Evolutionary conservation across 495 filamentous ascomycete genomes (phyloP), one percentile per base, ranked within the genome.

Genomic region (Polyplosphaeria fusca): DNA sequence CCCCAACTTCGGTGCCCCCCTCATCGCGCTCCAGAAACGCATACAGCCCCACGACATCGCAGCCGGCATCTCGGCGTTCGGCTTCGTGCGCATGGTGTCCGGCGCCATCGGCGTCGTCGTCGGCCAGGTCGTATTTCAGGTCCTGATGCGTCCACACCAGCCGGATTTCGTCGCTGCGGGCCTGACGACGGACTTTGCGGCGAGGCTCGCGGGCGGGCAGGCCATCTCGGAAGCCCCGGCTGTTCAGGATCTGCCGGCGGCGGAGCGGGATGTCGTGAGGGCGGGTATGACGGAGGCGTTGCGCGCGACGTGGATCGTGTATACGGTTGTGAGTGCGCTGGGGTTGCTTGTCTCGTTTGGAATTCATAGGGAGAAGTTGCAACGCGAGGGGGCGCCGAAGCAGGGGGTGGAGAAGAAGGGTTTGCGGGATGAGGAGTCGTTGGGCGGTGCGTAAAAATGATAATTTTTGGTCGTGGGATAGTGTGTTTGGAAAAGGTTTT

Each of bases 11-110:
- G 78, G 82, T 56, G 70, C 79, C 0, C 81, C 82, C 2, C 73
- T 85, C 24, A 79, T 84, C 40, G 80, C 79, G 13, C 74, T 82
- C 37, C 80, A 84, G 52, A 74, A 77, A 24, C 73, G 75, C 44
- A 73, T 82, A 53, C 67, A 70, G 18, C 73, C 71, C 5, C 14
- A 28, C 20, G 65, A 69, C 46, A 63, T 61, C 13, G 54, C 58
- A 12, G 41, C 56, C 14, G 65, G 58, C 2, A 69, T 57, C 9
- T 52, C 58, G 11, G 52, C 58, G 22, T 69, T 67, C 39, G 44
- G 42, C 22, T 67, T 69, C 43, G 44, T 60, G 20, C 52, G 65
- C 16, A 65, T 51, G 47, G 57, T 69, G 13, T 43, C 24, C n/a
- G 54, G 46, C 20, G 60, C 66, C 25, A 67, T 68, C 14, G 51